A percentile compares a stretch with the other conserved stretches of the same genome.
These are phyloP conservation scores for Ulota crispa DNA, from an alignment of 225 moss, liverwort and hornwort genomes.

Conservation along the genomic window DNA sequence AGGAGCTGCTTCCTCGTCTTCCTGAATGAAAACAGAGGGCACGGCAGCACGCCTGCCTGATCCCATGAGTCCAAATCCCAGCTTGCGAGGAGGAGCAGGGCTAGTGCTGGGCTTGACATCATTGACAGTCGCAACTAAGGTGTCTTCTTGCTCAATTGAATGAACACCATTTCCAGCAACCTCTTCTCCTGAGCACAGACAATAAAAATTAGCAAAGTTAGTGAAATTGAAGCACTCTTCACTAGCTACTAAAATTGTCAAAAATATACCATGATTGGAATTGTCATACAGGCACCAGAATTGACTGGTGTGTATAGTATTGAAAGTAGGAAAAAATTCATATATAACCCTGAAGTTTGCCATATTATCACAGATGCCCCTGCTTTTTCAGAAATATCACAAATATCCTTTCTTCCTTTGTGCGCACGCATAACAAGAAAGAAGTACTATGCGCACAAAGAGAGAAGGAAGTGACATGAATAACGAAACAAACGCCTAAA, in stretches of 20 bases:
- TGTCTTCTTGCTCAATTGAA: conserved; percentile 45
- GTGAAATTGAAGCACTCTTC: background rate
- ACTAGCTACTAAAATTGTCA: background rate
- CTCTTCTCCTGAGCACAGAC: conserved; percentile 29
- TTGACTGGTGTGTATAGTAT: background rate
- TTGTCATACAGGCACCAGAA: background rate
- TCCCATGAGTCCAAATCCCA: conserved; percentile 94
- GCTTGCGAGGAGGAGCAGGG: conserved; percentile 85
- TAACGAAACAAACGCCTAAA: too few relatives aligned
- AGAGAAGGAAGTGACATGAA: too few relatives aligned
- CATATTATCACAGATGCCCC: too few relatives aligned
- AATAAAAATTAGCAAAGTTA: background rate
- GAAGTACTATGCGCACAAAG: too few relatives aligned
- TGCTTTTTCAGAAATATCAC: too few relatives aligned
- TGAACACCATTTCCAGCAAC: conserved; percentile 70
- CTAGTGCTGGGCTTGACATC: conserved; percentile 73
- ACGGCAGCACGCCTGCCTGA: conserved; percentile 79
- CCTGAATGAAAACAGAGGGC: conserved; percentile 81
- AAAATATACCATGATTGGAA: background rate
- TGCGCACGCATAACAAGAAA: too few relatives aligned
- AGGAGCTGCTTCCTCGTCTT: conserved; percentile 84
- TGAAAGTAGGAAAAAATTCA: background rate
- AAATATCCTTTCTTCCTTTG: too few relatives aligned
- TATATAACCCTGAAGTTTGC: too few relatives aligned
- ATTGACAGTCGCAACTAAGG: conserved; percentile 32